Evolutionary conservation across 2,329 filamentous ascomycete genomes (phyloP), one percentile per base, ranked within the genome.

Genomic region (Fusarium subglutinans): DNA sequence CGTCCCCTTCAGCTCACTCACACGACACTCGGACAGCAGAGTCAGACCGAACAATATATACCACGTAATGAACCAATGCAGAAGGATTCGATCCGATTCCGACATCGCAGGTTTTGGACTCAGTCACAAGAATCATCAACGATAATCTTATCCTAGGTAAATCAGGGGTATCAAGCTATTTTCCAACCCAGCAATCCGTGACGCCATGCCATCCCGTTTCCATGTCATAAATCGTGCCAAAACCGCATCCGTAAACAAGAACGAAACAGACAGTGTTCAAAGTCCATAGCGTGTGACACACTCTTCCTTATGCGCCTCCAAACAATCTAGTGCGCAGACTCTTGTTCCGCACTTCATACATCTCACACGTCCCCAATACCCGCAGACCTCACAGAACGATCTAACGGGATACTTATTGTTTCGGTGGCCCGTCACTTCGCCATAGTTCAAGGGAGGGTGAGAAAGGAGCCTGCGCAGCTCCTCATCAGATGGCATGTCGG

Each of bases 341-440:
- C 91, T 87, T 51, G 89, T 89, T n/a, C 93, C 93, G 82, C 93
- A 96, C 84, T 93, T 94, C 81, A 91, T 88, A 83, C 93, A 96
- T 81, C 88, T 89, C 51, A 94, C 91, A 45, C 91, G 85, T 5
- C 93, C 93, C 93, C 93, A 95, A 82, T 95, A 95, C 20, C 93
- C 93, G 79, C 93, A 96, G 38, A 94, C 90, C 79, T 92, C 92
- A 82, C 93, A 96, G 81, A 95, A 96, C 41, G 85, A 84, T 67
- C 93, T 86, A 53, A 85, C 84, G 6, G 92, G 91, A 72, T 90
- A 90, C 77, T 78, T 81, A 20, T 74, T 76, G 51, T 82, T 84
- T 84, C 84, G 87, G 35, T 75, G 79, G 5, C 86, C 89, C 60
- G 86, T 82, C 44, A 91, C 90, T 75, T 93, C 92, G 54, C 88